Conservation (phyloP, 345 rosid genomes). For the Trapa incisa region DNA sequence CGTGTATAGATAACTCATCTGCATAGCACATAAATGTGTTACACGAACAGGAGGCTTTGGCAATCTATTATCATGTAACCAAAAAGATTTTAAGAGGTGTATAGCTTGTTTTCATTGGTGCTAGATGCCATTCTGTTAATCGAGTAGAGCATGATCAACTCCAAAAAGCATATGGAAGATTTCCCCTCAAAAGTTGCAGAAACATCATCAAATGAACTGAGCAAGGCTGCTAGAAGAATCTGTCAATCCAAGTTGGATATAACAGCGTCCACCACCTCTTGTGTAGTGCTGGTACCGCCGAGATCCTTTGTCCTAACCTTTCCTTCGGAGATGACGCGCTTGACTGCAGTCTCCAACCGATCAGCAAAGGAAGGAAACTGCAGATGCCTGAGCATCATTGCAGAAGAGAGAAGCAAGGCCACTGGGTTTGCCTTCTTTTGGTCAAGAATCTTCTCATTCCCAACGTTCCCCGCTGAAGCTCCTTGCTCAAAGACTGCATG, state of each 20-base stretch:
- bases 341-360: conserved; percentile 36
- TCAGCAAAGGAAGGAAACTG: conserved; percentile 47
- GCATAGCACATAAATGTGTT: no score
- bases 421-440: conserved; percentile 46
- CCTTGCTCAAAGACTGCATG: conserved; percentile 50
- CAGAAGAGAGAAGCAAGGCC: conserved; percentile 40
- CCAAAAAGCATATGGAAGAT: neutral
- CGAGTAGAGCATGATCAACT: neutral
- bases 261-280: conserved; percentile 35
- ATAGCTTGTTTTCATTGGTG: no score
- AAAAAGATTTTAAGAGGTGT: no score
- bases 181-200: neutral
- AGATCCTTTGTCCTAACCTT: conserved; percentile 29
- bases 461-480: conserved; percentile 47
- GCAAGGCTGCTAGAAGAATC: neutral
- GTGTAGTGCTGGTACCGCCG: conserved; percentile 32
- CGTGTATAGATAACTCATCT: no score
- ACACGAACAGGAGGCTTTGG: no score
- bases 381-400: conserved; percentile 45
- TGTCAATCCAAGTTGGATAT: conserved; percentile 18
- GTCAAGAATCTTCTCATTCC: conserved; percentile 25
- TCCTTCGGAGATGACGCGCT: conserved; percentile 25
- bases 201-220: neutral
- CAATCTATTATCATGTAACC: no score
- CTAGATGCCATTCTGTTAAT: no score